phyloP scores from a whole-genome alignment of 2,329 filamentous ascomycete species.

The Botryotinia narcissicola region DNA sequence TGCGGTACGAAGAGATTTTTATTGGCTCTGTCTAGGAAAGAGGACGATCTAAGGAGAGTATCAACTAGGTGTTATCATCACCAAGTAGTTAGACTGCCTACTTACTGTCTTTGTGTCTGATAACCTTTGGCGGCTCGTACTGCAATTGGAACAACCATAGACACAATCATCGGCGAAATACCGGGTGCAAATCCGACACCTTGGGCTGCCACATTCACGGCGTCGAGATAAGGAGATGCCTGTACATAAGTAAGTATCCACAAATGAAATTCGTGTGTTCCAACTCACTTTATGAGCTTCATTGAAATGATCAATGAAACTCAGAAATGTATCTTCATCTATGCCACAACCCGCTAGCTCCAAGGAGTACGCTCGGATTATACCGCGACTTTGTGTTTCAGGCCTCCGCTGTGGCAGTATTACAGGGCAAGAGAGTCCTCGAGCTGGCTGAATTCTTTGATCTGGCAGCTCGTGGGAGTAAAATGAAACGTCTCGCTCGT shows the following conservation, averaged over 20 bases:
- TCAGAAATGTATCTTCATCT: conserved; percentile 47
- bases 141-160: conserved; percentile 44
- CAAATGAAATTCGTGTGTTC: accelerated
- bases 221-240: conserved; percentile 40
- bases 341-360: conserved; percentile 46
- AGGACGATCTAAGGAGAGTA: conserved; percentile 39
- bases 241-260: conserved; percentile 21
- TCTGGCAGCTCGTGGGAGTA: conserved; percentile 6
- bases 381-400: conserved; percentile 45
- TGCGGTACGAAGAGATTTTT: conserved; percentile 52
- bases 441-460: neutral
- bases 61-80: conserved; percentile 6
- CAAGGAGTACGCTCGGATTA: conserved; percentile 49
- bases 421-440: conserved; percentile 42
- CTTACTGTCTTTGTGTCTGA: conserved; percentile 26
- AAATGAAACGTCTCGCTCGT: conserved; percentile 1
- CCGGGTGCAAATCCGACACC: conserved; percentile 42
- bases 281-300: conserved; percentile 30
- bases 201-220: conserved; percentile 44
- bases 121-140: conserved; percentile 41
- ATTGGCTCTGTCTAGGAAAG: conserved; percentile 54
- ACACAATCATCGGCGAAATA: conserved; percentile 43
- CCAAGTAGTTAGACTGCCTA: neutral
- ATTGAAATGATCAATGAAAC: conserved; percentile 49
- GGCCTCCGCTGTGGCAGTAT: conserved; percentile 52